Evolutionary conservation across 148 eudicot genomes (phyloP).

Genomic region (Cornus kousa): DNA sequence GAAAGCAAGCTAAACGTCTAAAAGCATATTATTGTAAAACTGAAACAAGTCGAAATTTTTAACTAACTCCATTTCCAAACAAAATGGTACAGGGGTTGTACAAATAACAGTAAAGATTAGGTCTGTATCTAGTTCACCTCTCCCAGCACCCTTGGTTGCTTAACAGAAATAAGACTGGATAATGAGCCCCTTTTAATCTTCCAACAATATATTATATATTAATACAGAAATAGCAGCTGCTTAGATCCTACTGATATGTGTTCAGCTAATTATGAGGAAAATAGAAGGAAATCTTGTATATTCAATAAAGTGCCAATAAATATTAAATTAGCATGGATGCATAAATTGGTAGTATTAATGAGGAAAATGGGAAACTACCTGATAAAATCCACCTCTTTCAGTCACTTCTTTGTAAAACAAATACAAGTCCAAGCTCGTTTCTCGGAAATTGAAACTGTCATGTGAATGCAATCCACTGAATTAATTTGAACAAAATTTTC

Average conservation of each 20-base stretch:
- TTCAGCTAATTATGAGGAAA: background rate
- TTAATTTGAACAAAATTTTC: background rate
- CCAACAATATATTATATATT: background rate
- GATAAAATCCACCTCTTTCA: conserved; percentile 41
- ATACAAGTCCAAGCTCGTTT: conserved; percentile 40
- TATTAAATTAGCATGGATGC: too few relatives aligned
- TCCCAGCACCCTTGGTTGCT: too few relatives aligned
- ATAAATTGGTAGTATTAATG: background rate
- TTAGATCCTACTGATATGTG: background rate
- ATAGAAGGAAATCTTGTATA: background rate
- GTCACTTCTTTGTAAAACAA: conserved; percentile 41
- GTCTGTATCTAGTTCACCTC: too few relatives aligned
- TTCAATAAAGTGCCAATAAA: too few relatives aligned
- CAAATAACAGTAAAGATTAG: too few relatives aligned
- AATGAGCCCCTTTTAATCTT: too few relatives aligned
- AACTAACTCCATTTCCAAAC: background rate
- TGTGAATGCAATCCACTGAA: background rate
- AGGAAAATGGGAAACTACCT: conserved; percentile 23
- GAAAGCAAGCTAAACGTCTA: background rate
- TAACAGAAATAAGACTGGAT: background rate
- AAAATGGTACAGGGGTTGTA: background rate
- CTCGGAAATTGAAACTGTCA: conserved; percentile 48
- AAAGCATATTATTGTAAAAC: background rate
- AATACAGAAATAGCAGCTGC: background rate
- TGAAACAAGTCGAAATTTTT: background rate